Conservation (phyloP, 1,284 basidiomycete species). For the Puccinia horiana region DNA sequence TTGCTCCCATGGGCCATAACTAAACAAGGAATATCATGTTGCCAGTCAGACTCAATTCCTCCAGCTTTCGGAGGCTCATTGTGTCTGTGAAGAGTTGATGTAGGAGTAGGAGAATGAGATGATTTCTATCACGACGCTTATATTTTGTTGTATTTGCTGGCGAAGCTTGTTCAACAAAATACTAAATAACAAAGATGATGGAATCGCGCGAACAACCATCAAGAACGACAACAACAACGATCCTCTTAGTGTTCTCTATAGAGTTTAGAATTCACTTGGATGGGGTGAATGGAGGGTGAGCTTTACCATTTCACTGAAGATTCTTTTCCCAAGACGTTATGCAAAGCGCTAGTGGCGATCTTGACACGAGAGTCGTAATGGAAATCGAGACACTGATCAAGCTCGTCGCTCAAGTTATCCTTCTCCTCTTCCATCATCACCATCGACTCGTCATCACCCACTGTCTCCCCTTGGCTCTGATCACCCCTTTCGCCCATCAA, state of each 20-base stretch:
- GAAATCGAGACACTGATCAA: background rate
- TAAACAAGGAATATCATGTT: too few relatives aligned
- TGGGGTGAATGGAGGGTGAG: background rate
- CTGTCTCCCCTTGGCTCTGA: background rate
- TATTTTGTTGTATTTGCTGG: too few relatives aligned
- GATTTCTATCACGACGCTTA: too few relatives aligned
- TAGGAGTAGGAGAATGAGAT: too few relatives aligned
- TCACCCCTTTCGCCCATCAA: background rate
- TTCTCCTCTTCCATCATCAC: constrained; percentile 7
- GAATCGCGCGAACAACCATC: background rate
- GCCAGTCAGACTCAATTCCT: too few relatives aligned
- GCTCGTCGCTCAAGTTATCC: constrained; percentile 2
- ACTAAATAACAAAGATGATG: background rate
- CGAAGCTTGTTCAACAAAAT: background rate
- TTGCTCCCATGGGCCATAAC: too few relatives aligned
- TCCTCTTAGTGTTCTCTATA: background rate
- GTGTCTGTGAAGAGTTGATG: too few relatives aligned
- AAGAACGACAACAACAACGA: background rate
- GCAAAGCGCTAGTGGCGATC: constrained; percentile 14
- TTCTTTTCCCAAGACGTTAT: constrained; percentile 34
- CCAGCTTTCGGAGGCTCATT: too few relatives aligned
- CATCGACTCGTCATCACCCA: background rate
- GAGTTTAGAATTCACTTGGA: background rate
- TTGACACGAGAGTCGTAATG: background rate
- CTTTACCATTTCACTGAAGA: constrained; percentile 20